Evolutionary conservation across 2,329 filamentous ascomycete species (phyloP).

Genomic region (Fusarium nematophilum): DNA sequence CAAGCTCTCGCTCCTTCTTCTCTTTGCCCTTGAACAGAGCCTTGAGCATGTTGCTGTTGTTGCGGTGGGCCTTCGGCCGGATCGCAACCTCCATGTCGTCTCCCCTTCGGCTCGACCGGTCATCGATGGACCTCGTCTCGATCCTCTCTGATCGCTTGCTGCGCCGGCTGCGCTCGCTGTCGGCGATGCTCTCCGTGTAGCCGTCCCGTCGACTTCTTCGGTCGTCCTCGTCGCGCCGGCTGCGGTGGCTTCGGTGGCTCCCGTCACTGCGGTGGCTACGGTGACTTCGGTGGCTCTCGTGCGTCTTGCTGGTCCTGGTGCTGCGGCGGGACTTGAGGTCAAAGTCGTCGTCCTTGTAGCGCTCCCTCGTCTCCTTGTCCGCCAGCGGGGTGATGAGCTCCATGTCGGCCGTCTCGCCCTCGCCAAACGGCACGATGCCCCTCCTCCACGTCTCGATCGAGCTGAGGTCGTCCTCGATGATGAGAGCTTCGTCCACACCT

Average conservation of each 20-base stretch:
- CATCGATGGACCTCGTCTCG: slow-evolving; percentile 51
- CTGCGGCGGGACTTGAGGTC: slow-evolving; percentile 53
- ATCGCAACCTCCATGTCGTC: slow-evolving; percentile 55
- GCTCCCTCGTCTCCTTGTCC: slow-evolving; percentile 57
- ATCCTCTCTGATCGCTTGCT: slow-evolving; percentile 49
- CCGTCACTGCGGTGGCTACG: slow-evolving; percentile 45
- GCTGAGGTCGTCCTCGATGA: slow-evolving; percentile 68
- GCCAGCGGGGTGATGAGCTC: slow-evolving; percentile 70
- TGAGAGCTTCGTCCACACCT: slow-evolving; percentile 65
- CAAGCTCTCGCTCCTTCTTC: slow-evolving; percentile 52
- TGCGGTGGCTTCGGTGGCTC: slow-evolving; percentile 43
- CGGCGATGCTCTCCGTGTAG: slow-evolving; percentile 52
- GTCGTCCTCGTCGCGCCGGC: slow-evolving; percentile 38
- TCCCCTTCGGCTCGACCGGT: slow-evolving; percentile 46
- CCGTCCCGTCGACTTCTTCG: slow-evolving; percentile 36
- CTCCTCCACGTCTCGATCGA: slow-evolving; percentile 69
- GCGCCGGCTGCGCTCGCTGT: slow-evolving; percentile 50
- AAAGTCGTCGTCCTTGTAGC: slow-evolving; percentile 49
- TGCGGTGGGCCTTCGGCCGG: slow-evolving; percentile 61
- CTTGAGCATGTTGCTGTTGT: slow-evolving; percentile 66
- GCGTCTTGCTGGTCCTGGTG: slow-evolving; percentile 47
- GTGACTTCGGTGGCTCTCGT: slow-evolving; percentile 45
- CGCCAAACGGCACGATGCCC: slow-evolving; percentile 62
- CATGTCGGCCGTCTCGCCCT: slow-evolving; percentile 61
- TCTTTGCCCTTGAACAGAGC: slow-evolving; percentile 68